Evolutionary conservation across 306 rosid species (phyloP).

Genomic region (Cicer chorassanicum): DNA sequence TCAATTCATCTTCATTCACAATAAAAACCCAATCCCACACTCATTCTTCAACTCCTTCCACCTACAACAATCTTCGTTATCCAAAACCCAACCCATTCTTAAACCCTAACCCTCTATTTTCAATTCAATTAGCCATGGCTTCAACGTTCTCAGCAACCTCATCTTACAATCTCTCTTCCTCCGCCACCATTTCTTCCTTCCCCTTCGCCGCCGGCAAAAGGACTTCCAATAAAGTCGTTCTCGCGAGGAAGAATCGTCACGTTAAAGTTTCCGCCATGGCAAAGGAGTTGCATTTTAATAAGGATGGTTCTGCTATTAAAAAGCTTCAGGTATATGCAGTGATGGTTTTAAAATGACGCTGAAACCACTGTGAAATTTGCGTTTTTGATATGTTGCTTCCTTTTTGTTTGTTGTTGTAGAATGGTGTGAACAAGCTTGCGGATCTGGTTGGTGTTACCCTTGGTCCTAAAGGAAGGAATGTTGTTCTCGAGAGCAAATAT

Average conservation of each 20-base stretch:
- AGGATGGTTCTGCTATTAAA: constrained; percentile 92
- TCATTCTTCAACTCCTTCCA: neutral
- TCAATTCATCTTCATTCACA: neutral
- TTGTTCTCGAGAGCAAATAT: constrained; percentile 95
- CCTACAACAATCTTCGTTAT: constrained; percentile 26
- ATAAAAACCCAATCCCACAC: constrained; percentile 47
- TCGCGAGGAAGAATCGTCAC: constrained; percentile 48
- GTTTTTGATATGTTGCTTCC: neutral
- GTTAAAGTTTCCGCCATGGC: constrained; percentile 89
- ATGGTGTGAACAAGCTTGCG: constrained; percentile 97
- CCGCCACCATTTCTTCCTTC: constrained; percentile 68
- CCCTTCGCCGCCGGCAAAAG: constrained; percentile 52
- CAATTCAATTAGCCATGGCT: constrained; percentile 59
- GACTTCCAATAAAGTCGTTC: constrained; percentile 49
- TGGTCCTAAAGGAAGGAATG: constrained; percentile 99
- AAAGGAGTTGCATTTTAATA: constrained; percentile 89
- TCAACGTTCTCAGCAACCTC: constrained; percentile 76
- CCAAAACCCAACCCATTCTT: constrained; percentile 33
- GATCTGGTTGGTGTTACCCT: constrained; percentile 98
- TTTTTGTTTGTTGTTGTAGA: constrained; percentile 49
- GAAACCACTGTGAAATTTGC: neutral
- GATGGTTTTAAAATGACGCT: neutral
- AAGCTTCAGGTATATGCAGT: constrained; percentile 55
- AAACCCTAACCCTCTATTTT: constrained; percentile 33
- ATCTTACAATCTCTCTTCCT: constrained; percentile 65